These are phyloP conservation scores for Umbelopsis isabellina DNA, from an alignment of 192 early-diverging fungal genomes.

Conservation along the genomic window DNA sequence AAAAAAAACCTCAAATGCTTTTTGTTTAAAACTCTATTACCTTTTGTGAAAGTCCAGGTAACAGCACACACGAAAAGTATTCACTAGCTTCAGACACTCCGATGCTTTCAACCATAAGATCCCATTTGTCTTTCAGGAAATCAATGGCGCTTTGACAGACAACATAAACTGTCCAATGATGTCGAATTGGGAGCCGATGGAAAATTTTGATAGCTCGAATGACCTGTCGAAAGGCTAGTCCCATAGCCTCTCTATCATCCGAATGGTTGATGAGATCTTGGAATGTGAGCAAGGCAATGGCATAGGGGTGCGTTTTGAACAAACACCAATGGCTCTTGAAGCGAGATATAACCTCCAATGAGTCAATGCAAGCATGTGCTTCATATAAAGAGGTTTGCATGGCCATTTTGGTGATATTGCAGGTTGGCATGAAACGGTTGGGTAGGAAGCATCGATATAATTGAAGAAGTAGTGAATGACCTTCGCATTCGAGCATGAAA, in stretches of 20 bases:
- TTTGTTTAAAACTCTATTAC: constrained; percentile 13
- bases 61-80: constrained; percentile 7
- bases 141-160: constrained; percentile 15
- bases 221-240: background rate
- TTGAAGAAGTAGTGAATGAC: constrained; percentile 17
- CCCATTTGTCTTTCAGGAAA: constrained; percentile 15
- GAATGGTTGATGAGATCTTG: constrained; percentile 8
- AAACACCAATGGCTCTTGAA: constrained; percentile 17
- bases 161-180: constrained; percentile 15
- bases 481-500: constrained; percentile 8
- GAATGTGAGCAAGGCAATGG: constrained; percentile 8
- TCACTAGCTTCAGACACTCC: constrained; percentile 16
- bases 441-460: constrained; percentile 7
- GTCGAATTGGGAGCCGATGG: background rate
- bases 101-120: constrained; percentile 17
- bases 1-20: background rate
- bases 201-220: constrained; percentile 17
- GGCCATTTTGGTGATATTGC: constrained; percentile 12
- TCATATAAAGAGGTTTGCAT: constrained; percentile 3
- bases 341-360: constrained; percentile 5
- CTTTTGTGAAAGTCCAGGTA: constrained; percentile 9
- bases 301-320: constrained; percentile 15
- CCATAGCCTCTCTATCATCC: background rate
- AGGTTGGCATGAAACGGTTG: background rate
- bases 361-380: constrained; percentile 3